Base-by-base conservation (phyloP, 805 yeast genomes). In the Ogataea trehalophila region DNA sequence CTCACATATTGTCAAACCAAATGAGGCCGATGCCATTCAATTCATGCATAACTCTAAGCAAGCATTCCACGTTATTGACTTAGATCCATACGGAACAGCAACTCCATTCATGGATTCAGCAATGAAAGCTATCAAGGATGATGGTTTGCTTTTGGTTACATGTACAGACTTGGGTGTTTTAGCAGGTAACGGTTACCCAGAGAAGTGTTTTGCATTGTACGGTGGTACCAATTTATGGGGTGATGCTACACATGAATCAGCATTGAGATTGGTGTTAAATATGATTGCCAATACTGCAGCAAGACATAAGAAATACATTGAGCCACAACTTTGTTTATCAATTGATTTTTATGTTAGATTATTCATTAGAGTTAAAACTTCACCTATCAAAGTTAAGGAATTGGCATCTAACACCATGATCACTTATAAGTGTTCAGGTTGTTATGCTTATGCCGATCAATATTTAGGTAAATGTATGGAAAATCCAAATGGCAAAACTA, bases 11-110 rank as follows among this genome's bases (percentile, higher is more conserved):
- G 91, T 92, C 18, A 65, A 61, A 40, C 76, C 94, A 8, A 82
- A 86, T 56, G 78, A 79, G 56, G 96, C 94, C 33, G 98, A 94
- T 68, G 99, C 99, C n/a, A 89, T 86, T 54, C 80, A 79, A 37
- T 80, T 77, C 60, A 88, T 94, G 96, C 72, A 83, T 44, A 60
- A 68, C 49, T 63, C 68, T 52, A 67, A 68, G 58, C 74, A 70
- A 23, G 71, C 72, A 44, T 90, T 85, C 68, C 96, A 94, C 62
- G 87, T 88, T 3, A 80, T 94, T 48, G 99, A 94, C 67, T 74
- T 94, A 44, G 99, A 94, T 66, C 99, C 99, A 0, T 94, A 94
- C 62, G 99, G 99, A 31, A 85, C 97, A 0, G 99, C 97, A 0
- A 80, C 97, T 0, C 99, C 99, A 7, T 94, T 94, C 63, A 75